Conservation (phyloP, 352 stramenopile genomes). For the Phytophthora melonis region DNA sequence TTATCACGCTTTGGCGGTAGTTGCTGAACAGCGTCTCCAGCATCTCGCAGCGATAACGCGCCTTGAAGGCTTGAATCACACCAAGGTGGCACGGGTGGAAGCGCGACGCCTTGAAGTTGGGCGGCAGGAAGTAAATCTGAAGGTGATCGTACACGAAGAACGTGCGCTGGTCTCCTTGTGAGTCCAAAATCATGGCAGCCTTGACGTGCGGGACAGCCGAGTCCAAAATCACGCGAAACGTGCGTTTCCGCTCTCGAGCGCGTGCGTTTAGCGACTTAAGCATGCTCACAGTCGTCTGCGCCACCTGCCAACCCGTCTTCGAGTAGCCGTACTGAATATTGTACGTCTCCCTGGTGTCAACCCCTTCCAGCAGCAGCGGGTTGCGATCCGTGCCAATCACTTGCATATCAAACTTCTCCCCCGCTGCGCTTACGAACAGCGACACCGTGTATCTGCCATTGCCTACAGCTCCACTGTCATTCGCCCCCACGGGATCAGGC, state of each 20-base stretch:
- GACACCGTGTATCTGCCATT: conserved; percentile 73
- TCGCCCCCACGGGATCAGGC: conserved; percentile 13
- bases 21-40: conserved; percentile 79
- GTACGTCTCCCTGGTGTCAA: conserved; percentile 70
- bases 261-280: conserved; percentile 84
- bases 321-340: conserved; percentile 84
- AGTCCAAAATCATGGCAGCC: conserved; percentile 87
- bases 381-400: conserved; percentile 78
- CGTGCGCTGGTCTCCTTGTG: conserved; percentile 85
- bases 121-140: conserved; percentile 83
- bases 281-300: conserved; percentile 80
- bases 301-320: conserved; percentile 84
- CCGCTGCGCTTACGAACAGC: conserved; percentile 80
- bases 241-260: conserved; percentile 75
- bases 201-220: conserved; percentile 87
- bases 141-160: conserved; percentile 89
- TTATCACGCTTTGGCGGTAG: conserved; percentile 63
- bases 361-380: conserved; percentile 63
- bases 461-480: conserved; percentile 11
- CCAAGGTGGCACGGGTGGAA: conserved; percentile 84
- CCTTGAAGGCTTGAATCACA: conserved; percentile 84
- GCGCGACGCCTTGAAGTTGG: conserved; percentile 76
- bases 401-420: conserved; percentile 86
- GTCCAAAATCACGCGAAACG: conserved; percentile 85
- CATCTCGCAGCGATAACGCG: conserved; percentile 80